Evolutionary conservation across 2,329 filamentous ascomycete species (phyloP), one percentile per base, ranked within the genome.

Genomic region (Aspergillus melleus): DNA sequence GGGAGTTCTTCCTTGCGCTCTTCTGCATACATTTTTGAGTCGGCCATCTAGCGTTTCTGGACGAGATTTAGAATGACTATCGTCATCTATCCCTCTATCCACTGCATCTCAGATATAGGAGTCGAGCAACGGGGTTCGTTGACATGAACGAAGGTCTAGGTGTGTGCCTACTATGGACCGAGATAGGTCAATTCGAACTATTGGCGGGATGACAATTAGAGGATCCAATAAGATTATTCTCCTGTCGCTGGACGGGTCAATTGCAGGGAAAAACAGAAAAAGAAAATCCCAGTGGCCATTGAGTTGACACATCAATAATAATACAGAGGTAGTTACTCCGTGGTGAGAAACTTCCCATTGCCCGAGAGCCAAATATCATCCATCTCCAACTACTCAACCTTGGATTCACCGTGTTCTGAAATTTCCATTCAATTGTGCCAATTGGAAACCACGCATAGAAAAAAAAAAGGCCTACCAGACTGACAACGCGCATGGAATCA

Each of bases 121-220:
- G 10, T 36, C 11, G 32, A 12, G 32, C 10, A 9, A 36, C n/a
- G 32, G 32, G 32, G 32, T 5, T 36, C 32, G 12, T 5, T 36
- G 32, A 36, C 32, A 36, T 36, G 32, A 36, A 29, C 26, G 26
- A 29, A 2, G 26, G 26, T 9, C 26, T 29, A 29, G 26, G 26
- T 29, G 8, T 29, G 26, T 29, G 8, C 26, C 26, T 36, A 42
- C 16, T 42, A 42, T 42, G 16, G 14, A 42, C 36, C 14, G 36
- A 47, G 44, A 66, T 59, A 62, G 52, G 60, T 58, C 57, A 44
- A 61, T 59, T 60, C 44, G 54, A 52, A 65, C 64, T 66, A 66
- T 65, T 66, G 63, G 58, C 57, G 60, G 61, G 58, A 61, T 52
- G 53, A 47, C 32, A 47, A 51, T 49, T 24, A 53, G 53, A 36